Evolutionary conservation across 2,329 filamentous ascomycete genomes (phyloP), one percentile per base, ranked within the genome.

Genomic region (Aspergillus glaucus): DNA sequence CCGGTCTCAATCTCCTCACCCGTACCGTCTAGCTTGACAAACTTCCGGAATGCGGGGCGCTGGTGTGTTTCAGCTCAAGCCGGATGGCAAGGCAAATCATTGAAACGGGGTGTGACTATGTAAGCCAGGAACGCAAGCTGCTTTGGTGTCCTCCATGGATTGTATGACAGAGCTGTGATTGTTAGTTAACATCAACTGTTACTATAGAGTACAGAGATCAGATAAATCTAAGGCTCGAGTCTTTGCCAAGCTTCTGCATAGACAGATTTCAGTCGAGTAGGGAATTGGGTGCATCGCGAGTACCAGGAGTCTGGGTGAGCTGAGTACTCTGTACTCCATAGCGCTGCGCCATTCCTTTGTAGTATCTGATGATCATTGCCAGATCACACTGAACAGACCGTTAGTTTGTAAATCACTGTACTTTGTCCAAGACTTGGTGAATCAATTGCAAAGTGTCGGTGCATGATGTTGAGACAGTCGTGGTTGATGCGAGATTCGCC

Each of bases 1-100:
- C n/a, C 6, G 34, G 34, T n/a, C 34, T 37, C 5, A 17, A 15
- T 37, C 9, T n/a, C 34, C 34, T 37, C 2, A 37, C 6, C n/a
- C n/a, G n/a, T 42, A 49, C 26, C 26, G 10, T 30, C 47, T 45
- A 45, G 32, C 44, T 43, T 48, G 51, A 52, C 42, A 45, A 48
- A 48, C 36, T 40, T 34, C 41, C 51, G 55, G 54, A 55, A 56
- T 56, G 55, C 54, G 55, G 55, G 54, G 55, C 53, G 30, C 42
- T 50, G 43, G 41, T 46, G 34, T 49, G 55, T 56, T 53, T 56
- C 55, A 55, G 44, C 24, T 40, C n/a, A 12, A 21, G 37, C 22
- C 37, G 17, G 17, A 10, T 10, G 17, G 37, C 37, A 40, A 34
- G 32, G 37, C 15, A 19, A 19, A 40, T 8, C 37, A 40, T 10